These are phyloP conservation scores for Tylopilus sp. DNA, from an alignment of 768 basidiomycete species.

Conservation along the genomic window DNA sequence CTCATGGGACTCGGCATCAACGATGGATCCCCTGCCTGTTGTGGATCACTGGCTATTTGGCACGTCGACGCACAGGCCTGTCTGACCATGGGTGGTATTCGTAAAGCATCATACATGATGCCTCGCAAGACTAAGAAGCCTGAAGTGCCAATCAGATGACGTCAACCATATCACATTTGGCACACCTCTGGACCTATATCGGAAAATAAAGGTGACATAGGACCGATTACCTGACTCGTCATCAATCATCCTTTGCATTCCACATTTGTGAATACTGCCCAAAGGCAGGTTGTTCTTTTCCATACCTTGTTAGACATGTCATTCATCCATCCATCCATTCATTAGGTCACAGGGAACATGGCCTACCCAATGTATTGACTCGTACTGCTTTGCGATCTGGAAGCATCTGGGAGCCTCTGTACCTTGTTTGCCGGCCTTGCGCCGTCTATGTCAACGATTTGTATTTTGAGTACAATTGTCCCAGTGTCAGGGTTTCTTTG, in stretches of 20 bases:
- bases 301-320: slow-evolving; percentile 40
- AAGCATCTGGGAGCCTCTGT: slow-evolving; percentile 35
- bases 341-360: background rate
- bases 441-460: slow-evolving; percentile 27
- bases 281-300: slow-evolving; percentile 37
- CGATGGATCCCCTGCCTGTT: background rate
- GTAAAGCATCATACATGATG: slow-evolving; percentile 37
- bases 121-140: slow-evolving; percentile 52
- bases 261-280: slow-evolving; percentile 51
- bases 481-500: slow-evolving; percentile 40
- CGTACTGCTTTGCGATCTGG: slow-evolving; percentile 34
- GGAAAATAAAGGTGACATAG: slow-evolving; percentile 66
- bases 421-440: slow-evolving; percentile 42
- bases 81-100: slow-evolving; percentile 3
- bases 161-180: background rate
- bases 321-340: background rate
- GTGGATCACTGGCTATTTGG: slow-evolving; percentile 28
- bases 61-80: slow-evolving; percentile 28
- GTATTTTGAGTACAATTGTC: slow-evolving; percentile 52
- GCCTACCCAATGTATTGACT: slow-evolving; percentile 49
- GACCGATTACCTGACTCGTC: slow-evolving; percentile 39
- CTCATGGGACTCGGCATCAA: slow-evolving; percentile 1
- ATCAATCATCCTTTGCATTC: slow-evolving; percentile 47
- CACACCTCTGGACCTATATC: slow-evolving; percentile 56
- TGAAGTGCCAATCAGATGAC: slow-evolving; percentile 15